Evolutionary conservation across 148 eudicot species (phyloP), one percentile per base, ranked within the genome.

Genomic region (Vaccinium macrocarpon): DNA sequence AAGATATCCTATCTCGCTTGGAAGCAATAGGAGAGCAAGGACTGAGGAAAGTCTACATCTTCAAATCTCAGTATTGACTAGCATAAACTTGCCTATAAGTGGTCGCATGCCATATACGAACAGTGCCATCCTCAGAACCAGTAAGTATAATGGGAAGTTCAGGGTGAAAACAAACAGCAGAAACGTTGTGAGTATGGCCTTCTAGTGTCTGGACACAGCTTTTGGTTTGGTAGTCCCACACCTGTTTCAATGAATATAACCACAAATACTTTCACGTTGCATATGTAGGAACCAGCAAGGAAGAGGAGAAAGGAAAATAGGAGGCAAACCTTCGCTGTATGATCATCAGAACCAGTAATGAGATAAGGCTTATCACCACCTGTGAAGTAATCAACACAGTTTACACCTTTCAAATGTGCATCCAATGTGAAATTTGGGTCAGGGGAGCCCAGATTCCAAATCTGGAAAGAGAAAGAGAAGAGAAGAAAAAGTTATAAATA

Each of bases 371-470:
- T 95, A 89, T 94, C 97, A 53, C 96, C 98, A 80, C 96, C 96
- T 21, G 96, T 94, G 84, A 92, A 92, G 88, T 93, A 95, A 88
- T 95, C 96, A 68, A 95, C 97, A 82, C 98, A 95, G 76, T 95
- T 95, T 9, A 95, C 96, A 75, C 98, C 98, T 91, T 94, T 92
- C 82, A 90, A 83, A 87, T 95, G 98, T 71, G 97, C 98, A 86
- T 95, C 98, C 89, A 95, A 84, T 16, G 97, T 93, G 62, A 94
- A 94, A 86, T 92, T 94, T 42, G 97, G 98, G 82, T 95, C 96
- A 51, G 96, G 94, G 48, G 98, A 95, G 82, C 98, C 97, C 87
- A 94, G 96, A 89, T 94, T 95, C 98, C 98, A 95, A 51, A 95
- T 94, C 98, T 94, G 86, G 72, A 81, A 88, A 85, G n/a, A 48